Percentiles rank a stretch among this genome's conserved stretches.
Evolutionary conservation across 306 rosid species (phyloP).

Genomic region (Elaeagnus macrophylla): DNA sequence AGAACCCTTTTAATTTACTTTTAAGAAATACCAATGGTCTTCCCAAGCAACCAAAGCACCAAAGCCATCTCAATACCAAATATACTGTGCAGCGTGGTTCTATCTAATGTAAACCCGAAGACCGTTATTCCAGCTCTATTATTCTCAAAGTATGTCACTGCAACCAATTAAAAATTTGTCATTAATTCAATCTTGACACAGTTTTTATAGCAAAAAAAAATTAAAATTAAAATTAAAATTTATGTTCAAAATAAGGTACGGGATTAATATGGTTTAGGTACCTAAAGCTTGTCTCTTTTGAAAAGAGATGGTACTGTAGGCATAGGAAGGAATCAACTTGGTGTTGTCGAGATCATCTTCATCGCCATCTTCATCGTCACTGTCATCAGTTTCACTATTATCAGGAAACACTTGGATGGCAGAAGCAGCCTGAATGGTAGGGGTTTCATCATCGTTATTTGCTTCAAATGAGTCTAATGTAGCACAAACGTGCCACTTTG

Average conservation of each 20-base stretch:
- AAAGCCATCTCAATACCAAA: constrained; percentile 69
- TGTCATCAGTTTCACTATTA: constrained; percentile 31
- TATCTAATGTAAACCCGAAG: constrained; percentile 70
- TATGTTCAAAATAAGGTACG: neutral
- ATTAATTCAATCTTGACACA: neutral
- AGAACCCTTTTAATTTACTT: neutral
- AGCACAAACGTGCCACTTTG: constrained; percentile 97
- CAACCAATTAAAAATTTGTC: neutral
- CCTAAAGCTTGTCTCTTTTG: constrained; percentile 96
- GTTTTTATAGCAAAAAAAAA: neutral
- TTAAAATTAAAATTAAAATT: neutral
- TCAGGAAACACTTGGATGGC: constrained; percentile 22
- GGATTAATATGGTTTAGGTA: constrained; percentile 12
- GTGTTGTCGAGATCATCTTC: constrained; percentile 70
- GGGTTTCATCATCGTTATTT: constrained; percentile 22
- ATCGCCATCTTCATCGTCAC: constrained; percentile 53
- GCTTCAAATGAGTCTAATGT: constrained; percentile 80
- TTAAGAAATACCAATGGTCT: constrained; percentile 56
- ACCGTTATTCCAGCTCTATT: constrained; percentile 78
- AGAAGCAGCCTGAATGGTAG: constrained; percentile 15
- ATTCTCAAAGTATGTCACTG: constrained; percentile 83
- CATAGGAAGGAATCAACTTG: constrained; percentile 54
- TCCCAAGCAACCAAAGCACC: constrained; percentile 84
- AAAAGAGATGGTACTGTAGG: constrained; percentile 71
- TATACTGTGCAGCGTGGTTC: constrained; percentile 67